Percentiles rank a stretch among this genome's conserved stretches.
Evolutionary conservation across 23 red algal genomes (phyloP).

Genomic region (Chondrus crispus): DNA sequence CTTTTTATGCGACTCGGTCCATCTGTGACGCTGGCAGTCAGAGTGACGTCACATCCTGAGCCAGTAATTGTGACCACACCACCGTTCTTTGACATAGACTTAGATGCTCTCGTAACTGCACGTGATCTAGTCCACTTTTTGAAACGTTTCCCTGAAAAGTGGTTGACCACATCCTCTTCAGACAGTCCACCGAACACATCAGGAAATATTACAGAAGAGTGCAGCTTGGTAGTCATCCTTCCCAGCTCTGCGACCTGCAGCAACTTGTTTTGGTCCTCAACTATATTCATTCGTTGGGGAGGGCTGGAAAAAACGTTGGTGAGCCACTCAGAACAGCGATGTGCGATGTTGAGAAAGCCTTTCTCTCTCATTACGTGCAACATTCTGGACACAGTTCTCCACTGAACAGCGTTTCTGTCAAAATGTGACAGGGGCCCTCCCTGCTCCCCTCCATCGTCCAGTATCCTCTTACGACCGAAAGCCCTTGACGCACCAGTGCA

Average conservation of each 20-base stretch:
- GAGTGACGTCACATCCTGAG: too few relatives aligned
- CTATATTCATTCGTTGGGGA: background rate
- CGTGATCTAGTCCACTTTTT: too few relatives aligned
- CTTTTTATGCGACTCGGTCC: too few relatives aligned
- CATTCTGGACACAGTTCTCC: background rate
- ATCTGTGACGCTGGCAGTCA: too few relatives aligned
- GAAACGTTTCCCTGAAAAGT: background rate
- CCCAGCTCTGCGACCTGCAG: background rate
- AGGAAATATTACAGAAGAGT: background rate
- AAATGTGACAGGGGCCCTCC: background rate
- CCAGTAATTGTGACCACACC: too few relatives aligned
- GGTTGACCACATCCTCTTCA: background rate
- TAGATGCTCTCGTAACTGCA: too few relatives aligned
- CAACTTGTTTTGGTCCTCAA: background rate
- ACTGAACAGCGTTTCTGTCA: background rate
- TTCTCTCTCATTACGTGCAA: background rate
- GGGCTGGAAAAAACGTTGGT: background rate
- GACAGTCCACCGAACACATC: background rate
- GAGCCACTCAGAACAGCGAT: background rate
- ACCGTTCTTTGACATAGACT: too few relatives aligned
- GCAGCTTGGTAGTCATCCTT: background rate
- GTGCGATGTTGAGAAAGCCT: background rate
- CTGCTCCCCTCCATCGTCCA: too few relatives aligned
- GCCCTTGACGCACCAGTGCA: background rate
- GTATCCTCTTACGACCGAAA: background rate